These are phyloP conservation scores for Fusarium solani-melongenae DNA, from an alignment of 2,329 filamentous ascomycete genomes.

Conservation along the genomic window DNA sequence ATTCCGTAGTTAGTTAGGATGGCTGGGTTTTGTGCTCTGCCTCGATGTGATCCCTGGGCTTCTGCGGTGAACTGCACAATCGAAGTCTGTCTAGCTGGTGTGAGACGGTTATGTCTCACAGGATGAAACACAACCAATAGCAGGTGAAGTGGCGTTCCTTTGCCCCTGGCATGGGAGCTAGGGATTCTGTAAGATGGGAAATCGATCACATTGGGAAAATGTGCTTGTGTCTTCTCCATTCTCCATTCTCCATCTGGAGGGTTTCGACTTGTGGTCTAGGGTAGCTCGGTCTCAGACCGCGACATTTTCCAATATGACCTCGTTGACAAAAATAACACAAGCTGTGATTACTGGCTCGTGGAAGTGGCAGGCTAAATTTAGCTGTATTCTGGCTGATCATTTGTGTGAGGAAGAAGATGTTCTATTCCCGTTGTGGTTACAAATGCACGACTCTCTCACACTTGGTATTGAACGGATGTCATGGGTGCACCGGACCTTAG, in stretches of 20 bases:
- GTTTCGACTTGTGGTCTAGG: neutral
- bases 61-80: neutral
- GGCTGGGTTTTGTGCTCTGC: neutral
- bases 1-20: neutral
- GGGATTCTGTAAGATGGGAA: neutral
- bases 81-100: neutral
- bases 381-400: neutral
- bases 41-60: neutral
- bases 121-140: neutral
- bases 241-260: neutral
- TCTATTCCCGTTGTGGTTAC: neutral
- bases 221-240: neutral
- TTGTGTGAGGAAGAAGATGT: accelerated
- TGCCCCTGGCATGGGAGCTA: neutral
- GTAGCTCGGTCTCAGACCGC: neutral
- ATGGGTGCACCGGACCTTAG: too few species aligned
- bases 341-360: neutral
- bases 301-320: neutral
- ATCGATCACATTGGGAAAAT: neutral
- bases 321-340: neutral
- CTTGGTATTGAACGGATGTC: accelerated
- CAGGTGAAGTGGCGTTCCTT: neutral
- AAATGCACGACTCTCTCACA: neutral
- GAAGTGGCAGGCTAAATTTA: neutral
- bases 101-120: neutral